Evolutionary conservation across 192 early-diverging fungal species (phyloP).

Genomic region (Coemansia sp.): DNA sequence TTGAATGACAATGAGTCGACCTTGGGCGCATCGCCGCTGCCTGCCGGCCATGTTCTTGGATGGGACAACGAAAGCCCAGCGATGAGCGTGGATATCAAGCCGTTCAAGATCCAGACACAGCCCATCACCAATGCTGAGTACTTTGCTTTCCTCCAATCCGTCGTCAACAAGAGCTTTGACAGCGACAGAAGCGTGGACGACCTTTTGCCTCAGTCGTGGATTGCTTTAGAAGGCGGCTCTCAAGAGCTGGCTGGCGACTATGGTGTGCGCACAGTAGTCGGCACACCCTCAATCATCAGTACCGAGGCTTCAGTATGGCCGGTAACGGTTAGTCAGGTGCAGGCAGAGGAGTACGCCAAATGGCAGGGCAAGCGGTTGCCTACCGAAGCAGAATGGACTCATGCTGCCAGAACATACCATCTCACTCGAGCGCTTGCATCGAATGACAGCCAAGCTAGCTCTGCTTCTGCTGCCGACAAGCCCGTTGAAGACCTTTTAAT

Average conservation of each 20-base stretch:
- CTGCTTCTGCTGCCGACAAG: background rate
- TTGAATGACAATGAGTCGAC: constrained; percentile 55
- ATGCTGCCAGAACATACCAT: constrained; percentile 32
- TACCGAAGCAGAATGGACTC: constrained; percentile 71
- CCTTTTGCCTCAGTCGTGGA: constrained; percentile 63
- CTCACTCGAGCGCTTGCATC: constrained; percentile 15
- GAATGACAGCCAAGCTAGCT: no score
- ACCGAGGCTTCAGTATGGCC: constrained; percentile 64
- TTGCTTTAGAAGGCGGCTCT: background rate
- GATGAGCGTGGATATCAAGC: constrained; percentile 22
- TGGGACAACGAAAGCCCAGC: constrained; percentile 89
- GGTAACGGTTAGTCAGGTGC: constrained; percentile 62
- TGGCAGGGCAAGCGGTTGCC: constrained; percentile 64
- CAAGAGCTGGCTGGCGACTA: constrained; percentile 19
- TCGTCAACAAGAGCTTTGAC: background rate
- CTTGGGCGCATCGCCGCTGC: constrained; percentile 17
- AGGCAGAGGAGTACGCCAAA: constrained; percentile 69
- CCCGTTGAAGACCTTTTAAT: constrained; percentile 16
- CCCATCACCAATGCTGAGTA: constrained; percentile 84
- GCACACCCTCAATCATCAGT: constrained; percentile 54
- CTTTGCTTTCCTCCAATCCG: constrained; percentile 48
- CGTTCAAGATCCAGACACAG: constrained; percentile 69
- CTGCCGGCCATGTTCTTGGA: constrained; percentile 58
- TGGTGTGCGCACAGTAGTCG: constrained; percentile 67
- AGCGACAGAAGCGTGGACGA: constrained; percentile 7